Conservation (phyloP, 2,329 filamentous ascomycete genomes). For the Paecilomyces sp. region DNA sequence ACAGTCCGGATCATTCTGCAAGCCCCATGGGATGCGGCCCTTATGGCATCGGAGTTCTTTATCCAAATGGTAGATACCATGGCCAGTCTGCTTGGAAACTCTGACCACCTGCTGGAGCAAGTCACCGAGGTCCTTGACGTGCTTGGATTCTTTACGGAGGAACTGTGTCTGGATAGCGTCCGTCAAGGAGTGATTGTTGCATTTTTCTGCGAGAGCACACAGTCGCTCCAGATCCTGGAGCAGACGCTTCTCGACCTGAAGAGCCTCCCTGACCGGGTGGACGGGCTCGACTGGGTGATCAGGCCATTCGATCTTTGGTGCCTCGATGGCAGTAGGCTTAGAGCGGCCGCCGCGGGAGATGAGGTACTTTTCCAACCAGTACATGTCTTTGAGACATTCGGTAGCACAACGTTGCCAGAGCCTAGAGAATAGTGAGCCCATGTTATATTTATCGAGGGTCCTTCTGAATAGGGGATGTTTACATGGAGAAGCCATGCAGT, state of each 20-base stretch:
- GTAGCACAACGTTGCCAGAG: slow-evolving; percentile 13
- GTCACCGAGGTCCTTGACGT: slow-evolving; percentile 17
- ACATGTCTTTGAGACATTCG: slow-evolving; percentile 13
- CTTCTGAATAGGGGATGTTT: neutral
- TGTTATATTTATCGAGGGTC: neutral
- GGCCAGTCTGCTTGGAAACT: slow-evolving; percentile 15
- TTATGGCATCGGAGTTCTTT: slow-evolving; percentile 9
- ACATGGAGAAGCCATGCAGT: slow-evolving; percentile 16
- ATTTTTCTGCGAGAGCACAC: slow-evolving; percentile 8
- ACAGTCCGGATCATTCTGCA: slow-evolving; percentile 12
- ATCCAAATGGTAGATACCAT: slow-evolving; percentile 14
- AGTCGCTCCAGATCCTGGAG: slow-evolving; percentile 14
- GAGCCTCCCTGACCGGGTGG: slow-evolving; percentile 10
- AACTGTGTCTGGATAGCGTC: slow-evolving; percentile 11
- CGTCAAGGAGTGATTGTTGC: slow-evolving; percentile 8
- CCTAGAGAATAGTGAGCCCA: slow-evolving; percentile 3
- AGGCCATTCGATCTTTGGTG: slow-evolving; percentile 12
- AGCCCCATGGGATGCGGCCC: slow-evolving; percentile 8
- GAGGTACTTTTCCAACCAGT: slow-evolving; percentile 18
- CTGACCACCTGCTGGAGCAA: slow-evolving; percentile 14
- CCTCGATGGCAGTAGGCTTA: slow-evolving; percentile 15
- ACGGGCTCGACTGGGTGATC: slow-evolving; percentile 15
- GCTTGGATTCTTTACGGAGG: slow-evolving; percentile 13
- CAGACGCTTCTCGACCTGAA: slow-evolving; percentile 11
- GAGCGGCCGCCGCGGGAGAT: slow-evolving; percentile 13